Percentiles rank a stretch among this genome's conserved stretches.
Evolutionary conservation across 169 alveolate genomes (phyloP).

Genomic region (Babesia bovis): DNA sequence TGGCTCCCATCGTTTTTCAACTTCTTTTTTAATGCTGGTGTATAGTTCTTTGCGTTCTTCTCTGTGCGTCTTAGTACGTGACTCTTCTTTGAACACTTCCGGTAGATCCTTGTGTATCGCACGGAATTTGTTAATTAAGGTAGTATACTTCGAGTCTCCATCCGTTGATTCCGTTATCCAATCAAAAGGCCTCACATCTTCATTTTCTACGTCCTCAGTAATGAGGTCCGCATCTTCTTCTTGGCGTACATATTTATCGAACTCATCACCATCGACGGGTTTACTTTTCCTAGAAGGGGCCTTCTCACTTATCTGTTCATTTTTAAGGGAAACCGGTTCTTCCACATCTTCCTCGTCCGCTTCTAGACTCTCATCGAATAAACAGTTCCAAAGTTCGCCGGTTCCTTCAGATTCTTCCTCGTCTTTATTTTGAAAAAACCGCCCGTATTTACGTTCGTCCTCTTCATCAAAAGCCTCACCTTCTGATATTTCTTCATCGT

Average conservation of each 20-base stretch:
- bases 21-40: constrained; percentile 44
- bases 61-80: constrained; percentile 54
- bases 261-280: background rate
- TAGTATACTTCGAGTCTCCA: constrained; percentile 12
- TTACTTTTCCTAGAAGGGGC: background rate
- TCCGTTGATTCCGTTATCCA: constrained; percentile 42
- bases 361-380: constrained; percentile 15
- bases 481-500: constrained; percentile 65
- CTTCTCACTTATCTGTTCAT: background rate
- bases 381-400: constrained; percentile 59
- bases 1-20: constrained; percentile 72
- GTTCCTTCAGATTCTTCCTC: constrained; percentile 9
- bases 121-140: constrained; percentile 32
- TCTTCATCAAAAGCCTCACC: constrained; percentile 46
- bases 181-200: constrained; percentile 1
- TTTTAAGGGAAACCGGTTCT: background rate
- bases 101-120: constrained; percentile 56
- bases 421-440: constrained; percentile 29
- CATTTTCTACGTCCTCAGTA: constrained; percentile 15
- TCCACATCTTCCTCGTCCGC: background rate
- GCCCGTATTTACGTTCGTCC: constrained; percentile 33
- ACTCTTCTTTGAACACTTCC: constrained; percentile 34
- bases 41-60: constrained; percentile 68
- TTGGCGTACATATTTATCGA: constrained; percentile 6
- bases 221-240: constrained; percentile 44